Evolutionary conservation across 176 grass and related monocot genomes (phyloP), one percentile per base, ranked within the genome.

Genomic region (Olyra latifolia): DNA sequence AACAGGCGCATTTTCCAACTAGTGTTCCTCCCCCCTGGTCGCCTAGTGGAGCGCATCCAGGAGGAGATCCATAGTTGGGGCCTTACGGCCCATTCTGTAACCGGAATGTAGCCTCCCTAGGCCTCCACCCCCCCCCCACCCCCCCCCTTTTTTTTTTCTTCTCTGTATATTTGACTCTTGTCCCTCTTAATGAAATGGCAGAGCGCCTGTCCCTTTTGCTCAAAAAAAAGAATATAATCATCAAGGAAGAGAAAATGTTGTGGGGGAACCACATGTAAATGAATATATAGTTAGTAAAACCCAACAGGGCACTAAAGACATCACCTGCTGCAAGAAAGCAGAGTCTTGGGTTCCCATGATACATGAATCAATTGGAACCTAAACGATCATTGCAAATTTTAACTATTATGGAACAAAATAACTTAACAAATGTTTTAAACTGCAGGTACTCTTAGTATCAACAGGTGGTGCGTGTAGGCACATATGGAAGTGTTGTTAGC

Each of bases 361-460:
- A 69, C 95, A 98, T 24, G 95, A 94, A 85, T 98, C 95, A 71
- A 98, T 98, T 38, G 95, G 95, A 42, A 98, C 80, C 95, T 98
- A 78, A 67, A 76, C 83, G 13, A 63, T 35, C 42, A 45, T 50
- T 23, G 71, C 60, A 87, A 2, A 9, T 74, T n/a, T 84, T 1
- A 60, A 20, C 50, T 39, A 67, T 72, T 28, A 73, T 56, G 30
- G 5, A 41, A 39, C 8, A 16, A 23, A 58, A 46, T 11, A 80
- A 32, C n/a, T 64, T 55, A 72, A 17, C 25, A 8, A 67, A 84
- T 19, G 24, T 6, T 22, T 73, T 62, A n/a, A 69, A 66, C 39
- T 35, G 32, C 32, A 35, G 32, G 2, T 35, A 35, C 5, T 35
- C 32, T 35, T 35, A 35, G 73, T 66, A 48, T 72, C 25, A 45